Conservation (phyloP, 495 filamentous ascomycete species). For the Friedmanniomyces endolithicus region DNA sequence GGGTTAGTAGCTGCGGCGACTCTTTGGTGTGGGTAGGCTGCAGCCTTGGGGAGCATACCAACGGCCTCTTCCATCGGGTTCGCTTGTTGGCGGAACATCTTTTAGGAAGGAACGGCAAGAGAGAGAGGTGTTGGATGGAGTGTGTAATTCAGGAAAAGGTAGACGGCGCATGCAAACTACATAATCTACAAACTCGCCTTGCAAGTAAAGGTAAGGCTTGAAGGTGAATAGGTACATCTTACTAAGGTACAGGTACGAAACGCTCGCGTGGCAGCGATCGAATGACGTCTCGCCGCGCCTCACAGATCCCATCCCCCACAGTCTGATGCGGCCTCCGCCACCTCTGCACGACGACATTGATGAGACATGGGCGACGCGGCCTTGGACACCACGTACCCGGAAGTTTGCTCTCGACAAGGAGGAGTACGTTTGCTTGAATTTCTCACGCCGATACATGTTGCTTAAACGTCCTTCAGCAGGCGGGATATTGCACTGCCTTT, state of each 20-base stretch:
- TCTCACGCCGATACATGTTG: neutral
- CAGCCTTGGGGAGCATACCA: conserved; percentile 40
- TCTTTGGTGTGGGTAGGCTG: neutral
- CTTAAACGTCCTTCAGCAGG: neutral
- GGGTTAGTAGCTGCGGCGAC: neutral
- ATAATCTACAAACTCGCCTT: too few relatives aligned
- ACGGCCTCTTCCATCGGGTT: conserved; percentile 74
- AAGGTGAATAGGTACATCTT: too few relatives aligned
- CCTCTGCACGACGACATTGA: neutral
- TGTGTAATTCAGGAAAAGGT: neutral
- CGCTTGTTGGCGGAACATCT: conserved; percentile 69
- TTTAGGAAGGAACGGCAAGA: neutral
- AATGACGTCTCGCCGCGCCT: too few relatives aligned
- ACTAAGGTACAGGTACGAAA: too few relatives aligned
- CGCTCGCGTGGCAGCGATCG: too few relatives aligned
- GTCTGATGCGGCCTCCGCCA: neutral
- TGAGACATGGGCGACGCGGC: neutral
- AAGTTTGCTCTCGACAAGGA: too few relatives aligned
- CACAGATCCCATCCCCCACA: too few relatives aligned
- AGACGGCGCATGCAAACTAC: too few relatives aligned
- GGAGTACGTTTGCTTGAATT: neutral
- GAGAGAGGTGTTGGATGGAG: neutral
- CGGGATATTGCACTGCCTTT: neutral
- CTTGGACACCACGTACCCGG: neutral
- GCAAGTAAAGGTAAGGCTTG: too few relatives aligned